These are phyloP conservation scores for Scleroderma citrinum DNA, from an alignment of 768 basidiomycete species.

Conservation along the genomic window DNA sequence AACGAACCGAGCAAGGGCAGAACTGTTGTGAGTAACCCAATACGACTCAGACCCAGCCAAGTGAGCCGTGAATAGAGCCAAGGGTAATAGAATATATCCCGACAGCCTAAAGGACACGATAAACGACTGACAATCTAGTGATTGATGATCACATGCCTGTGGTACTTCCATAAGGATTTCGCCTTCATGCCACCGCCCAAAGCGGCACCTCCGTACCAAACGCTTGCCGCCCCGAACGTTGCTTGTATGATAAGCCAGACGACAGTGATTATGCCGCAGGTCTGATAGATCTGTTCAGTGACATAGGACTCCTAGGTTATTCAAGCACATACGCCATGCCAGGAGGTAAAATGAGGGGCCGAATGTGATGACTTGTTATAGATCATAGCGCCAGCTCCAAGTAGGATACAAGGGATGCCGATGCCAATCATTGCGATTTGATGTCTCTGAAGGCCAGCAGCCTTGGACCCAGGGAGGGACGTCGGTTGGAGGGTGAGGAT, in stretches of 20 bases:
- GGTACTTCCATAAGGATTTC: constrained; percentile 79
- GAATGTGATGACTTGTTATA: constrained; percentile 51
- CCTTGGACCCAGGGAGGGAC: constrained; percentile 56
- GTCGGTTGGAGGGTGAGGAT: constrained; percentile 75
- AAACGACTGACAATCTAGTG: not conserved
- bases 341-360: constrained; percentile 57
- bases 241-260: constrained; percentile 59
- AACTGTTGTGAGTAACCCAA: constrained; percentile 43
- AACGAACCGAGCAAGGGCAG: constrained; percentile 37
- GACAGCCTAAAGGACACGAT: constrained; percentile 43
- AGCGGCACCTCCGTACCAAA: constrained; percentile 64
- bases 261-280: constrained; percentile 57
- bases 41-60: constrained; percentile 67
- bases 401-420: constrained; percentile 50
- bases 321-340: constrained; percentile 59
- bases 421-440: constrained; percentile 53
- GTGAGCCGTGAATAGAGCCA: constrained; percentile 55
- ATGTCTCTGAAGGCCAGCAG: constrained; percentile 63
- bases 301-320: not conserved
- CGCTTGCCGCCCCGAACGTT: constrained; percentile 63
- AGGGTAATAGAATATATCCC: constrained; percentile 64
- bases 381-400: constrained; percentile 58
- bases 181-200: constrained; percentile 72
- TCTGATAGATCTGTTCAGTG: constrained; percentile 30
- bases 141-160: constrained; percentile 42